These are phyloP conservation scores for Podaxis carcinomalis DNA, from an alignment of 768 basidiomycete genomes.

Conservation along the genomic window DNA sequence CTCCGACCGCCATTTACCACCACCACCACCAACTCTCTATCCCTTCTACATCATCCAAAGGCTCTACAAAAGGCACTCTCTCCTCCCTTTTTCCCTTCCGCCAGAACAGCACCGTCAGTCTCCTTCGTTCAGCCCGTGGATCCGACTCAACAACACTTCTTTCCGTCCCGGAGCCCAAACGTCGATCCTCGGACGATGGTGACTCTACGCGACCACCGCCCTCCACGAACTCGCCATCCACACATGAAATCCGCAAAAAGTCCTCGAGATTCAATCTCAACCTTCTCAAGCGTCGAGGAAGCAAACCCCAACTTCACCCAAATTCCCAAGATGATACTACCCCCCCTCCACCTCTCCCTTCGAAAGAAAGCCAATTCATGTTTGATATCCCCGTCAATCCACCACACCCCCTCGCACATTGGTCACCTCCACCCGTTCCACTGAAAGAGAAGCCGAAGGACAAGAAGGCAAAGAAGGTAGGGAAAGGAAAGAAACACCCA, in stretches of 20 bases:
- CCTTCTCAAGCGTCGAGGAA: constrained; percentile 11
- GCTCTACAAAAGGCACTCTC: constrained; percentile 25
- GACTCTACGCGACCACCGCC: constrained; percentile 12
- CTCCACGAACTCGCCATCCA: constrained; percentile 4
- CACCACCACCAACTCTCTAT: not conserved
- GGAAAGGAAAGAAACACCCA: constrained; percentile 6
- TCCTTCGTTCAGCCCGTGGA: constrained; percentile 14
- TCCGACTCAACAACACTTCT: constrained; percentile 20
- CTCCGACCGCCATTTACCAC: constrained; percentile 2
- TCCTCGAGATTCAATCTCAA: constrained; percentile 9
- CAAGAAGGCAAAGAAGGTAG: constrained; percentile 12
- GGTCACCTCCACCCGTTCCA: not conserved
- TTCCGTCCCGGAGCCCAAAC: constrained; percentile 15
- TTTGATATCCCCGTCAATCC: constrained; percentile 5
- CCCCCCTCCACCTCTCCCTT: constrained; percentile 7
- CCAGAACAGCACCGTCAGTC: constrained; percentile 13
- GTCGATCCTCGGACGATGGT: constrained; percentile 13
- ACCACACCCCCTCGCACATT: constrained; percentile 5
- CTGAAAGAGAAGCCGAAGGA: not conserved
- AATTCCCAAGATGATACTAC: constrained; percentile 7
- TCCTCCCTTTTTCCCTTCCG: constrained; percentile 19
- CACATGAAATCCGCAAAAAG: constrained; percentile 11
- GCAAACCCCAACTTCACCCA: constrained; percentile 11
- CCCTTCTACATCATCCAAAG: constrained; percentile 19
- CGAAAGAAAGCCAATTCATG: not conserved